Evolutionary conservation across 2,329 filamentous ascomycete genomes (phyloP), one percentile per base, ranked within the genome.

Genomic region (Neopestalotiopsis rosae): DNA sequence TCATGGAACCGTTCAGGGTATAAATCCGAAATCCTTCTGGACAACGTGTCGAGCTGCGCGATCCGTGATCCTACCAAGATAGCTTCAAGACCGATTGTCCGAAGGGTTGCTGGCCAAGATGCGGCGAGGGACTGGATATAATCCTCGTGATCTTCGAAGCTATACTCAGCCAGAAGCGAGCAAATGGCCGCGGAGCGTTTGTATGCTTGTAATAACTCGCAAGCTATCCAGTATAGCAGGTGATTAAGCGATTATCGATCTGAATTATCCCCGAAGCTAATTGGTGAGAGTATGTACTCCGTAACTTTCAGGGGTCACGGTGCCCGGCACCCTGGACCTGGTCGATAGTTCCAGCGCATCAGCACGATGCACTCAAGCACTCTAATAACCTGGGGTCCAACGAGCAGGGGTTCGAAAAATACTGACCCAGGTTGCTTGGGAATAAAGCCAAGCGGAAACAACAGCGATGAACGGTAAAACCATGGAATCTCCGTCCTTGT

Each of bases 191-290:
- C 20, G 9, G 45, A 10, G 9, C 9, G 17, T 52, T n/a, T 52
- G 45, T 7, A 38, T 6, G 34, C 34, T 38, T 38, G 34, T 6
- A 38, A 17, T 5, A 20, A 59, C 30, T 14, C 20, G 30, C 57
- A 59, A 20, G n/a, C 7, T 4, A 28, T 59, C 24, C n/a, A 59
- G 57, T 38, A 28, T 28, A 28, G 24, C 24, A 10, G 45, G 45
- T 10, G 34, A 12, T 62, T 62, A 40, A 62, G 59, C 59, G 59
- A 62, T 17, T 40, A 62, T 62, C 59, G 59, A 62, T 62, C 59
- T 62, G 17, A 20, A 20, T 13, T 62, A 34, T 62, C 30, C 57
- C 57, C 30, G 30, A 34, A 40, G 59, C n/a, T 62, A 34, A 13
- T 12, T 28, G 20, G 57, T 59, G 20, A 17, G 34, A 20, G 56